Evolutionary conservation across 306 rosid genomes (phyloP), one percentile per base, ranked within the genome.

Genomic region (Vigna nakashimae): DNA sequence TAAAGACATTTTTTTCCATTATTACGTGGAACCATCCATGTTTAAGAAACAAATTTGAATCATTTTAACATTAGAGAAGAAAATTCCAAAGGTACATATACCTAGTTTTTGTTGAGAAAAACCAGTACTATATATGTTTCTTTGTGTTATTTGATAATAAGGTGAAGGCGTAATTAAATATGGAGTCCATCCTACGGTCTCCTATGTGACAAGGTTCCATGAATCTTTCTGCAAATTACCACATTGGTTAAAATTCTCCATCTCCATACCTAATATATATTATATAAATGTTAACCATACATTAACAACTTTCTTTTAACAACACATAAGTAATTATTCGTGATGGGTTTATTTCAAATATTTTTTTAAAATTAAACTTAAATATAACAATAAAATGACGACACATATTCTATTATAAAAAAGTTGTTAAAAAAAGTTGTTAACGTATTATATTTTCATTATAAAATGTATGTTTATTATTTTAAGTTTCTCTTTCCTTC

Each of bases 161-260:
- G 50, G 46, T 16, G 28, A 49, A 63, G 24, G 17, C 38, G 59
- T 32, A 66, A 74, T 46, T 58, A 69, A 69, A 75, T 62, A 75
- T 60, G 34, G 75, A 81, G 81, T 62, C 81, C 72, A 60, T 69
- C 49, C 24, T 45, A 81, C 58, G 75, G 57, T 77, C 42, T 58
- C 32, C 76, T 74, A 4, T 74, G 24, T 12, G 7, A 36, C 20
- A 73, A 36, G 71, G 42, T 49, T 67, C 57, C 50, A 34, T 20
- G 68, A 75, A 65, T 65, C 24, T 28, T 66, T 26, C 43, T 42
- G 50, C 2, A 38, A 75, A 55, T 66, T 67, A 75, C 51, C 24
- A 68, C 48, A 73, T 17, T 11, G 46, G 16, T 55, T 24, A 65
- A 76, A 50, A 53, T 64, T 50, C 52, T 34, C 45, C 62, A 9